Conservation (phyloP, 176 grass and related monocot species). For the Cocos nucifera region DNA sequence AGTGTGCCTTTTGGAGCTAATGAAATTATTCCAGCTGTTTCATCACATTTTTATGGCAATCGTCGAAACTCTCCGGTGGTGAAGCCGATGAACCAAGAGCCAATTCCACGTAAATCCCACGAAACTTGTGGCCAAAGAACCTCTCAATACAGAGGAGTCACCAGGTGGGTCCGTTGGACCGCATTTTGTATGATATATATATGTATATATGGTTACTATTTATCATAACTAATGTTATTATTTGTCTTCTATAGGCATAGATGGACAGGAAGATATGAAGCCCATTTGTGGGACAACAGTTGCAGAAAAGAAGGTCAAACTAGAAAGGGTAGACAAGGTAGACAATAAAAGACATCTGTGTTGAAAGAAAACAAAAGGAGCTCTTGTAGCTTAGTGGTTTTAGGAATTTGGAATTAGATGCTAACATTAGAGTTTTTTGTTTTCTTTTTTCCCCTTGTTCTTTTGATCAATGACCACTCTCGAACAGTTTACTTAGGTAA, state of each 20-base stretch:
- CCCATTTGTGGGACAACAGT: slow-evolving; percentile 91
- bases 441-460: not conserved
- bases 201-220: too few relatives aligned
- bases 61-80: not conserved
- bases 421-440: too few relatives aligned
- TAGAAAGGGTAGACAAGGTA: slow-evolving; percentile 94
- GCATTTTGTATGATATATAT: too few relatives aligned
- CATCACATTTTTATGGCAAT: not conserved
- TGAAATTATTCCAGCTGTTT: not conserved
- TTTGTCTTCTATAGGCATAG: slow-evolving; percentile 42
- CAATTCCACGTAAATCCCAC: slow-evolving; percentile 29
- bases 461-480: not conserved
- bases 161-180: slow-evolving; percentile 29
- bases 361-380: too few relatives aligned
- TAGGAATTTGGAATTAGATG: too few relatives aligned
- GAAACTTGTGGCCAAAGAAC: slow-evolving; percentile 87
- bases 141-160: slow-evolving; percentile 82
- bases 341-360: slow-evolving; percentile 3
- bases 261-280: slow-evolving; percentile 93
- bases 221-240: not conserved
- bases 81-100: slow-evolving; percentile 14
- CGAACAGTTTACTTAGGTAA: slow-evolving; percentile 87
- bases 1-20: not conserved
- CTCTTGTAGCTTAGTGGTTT: too few relatives aligned
- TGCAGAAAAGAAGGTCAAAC: slow-evolving; percentile 91